Percentiles rank a stretch among this genome's conserved stretches.
Conservation (phyloP, 768 basidiomycete genomes). For the Mycena galopus region DNA sequence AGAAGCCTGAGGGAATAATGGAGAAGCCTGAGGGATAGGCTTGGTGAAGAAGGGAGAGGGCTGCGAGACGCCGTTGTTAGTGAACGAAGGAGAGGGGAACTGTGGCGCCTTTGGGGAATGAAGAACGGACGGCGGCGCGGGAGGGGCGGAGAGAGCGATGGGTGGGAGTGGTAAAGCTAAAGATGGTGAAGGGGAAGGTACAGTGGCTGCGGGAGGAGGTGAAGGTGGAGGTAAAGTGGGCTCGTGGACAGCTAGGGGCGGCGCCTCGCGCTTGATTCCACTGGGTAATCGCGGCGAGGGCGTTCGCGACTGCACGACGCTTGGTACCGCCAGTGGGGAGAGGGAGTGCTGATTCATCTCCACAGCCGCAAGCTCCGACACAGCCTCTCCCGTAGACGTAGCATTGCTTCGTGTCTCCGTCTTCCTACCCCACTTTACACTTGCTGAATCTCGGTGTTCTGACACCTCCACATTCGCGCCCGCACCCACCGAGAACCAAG, state of each 20-base stretch:
- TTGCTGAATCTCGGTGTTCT: neutral
- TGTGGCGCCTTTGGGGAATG: constrained; percentile 18
- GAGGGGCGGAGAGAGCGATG: neutral
- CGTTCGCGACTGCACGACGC: constrained; percentile 18
- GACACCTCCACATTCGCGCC: constrained; percentile 5
- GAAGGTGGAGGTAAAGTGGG: neutral
- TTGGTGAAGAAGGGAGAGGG: neutral
- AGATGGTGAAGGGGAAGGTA: neutral
- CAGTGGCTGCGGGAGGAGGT: neutral
- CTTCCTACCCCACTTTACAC: neutral
- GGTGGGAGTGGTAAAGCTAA: neutral
- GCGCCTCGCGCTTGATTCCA: constrained; percentile 19
- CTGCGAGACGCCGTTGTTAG: constrained; percentile 10
- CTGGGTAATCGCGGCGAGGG: constrained; percentile 17
- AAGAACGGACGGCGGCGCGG: neutral
- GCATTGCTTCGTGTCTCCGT: neutral
- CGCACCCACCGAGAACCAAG: neutral
- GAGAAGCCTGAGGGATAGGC: no score
- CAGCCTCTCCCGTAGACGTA: neutral
- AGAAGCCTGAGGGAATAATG: no score
- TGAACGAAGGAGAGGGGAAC: constrained; percentile 16
- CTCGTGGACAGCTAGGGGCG: neutral
- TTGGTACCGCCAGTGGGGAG: constrained; percentile 23
- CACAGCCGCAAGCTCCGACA: no score
- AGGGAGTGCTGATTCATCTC: neutral